phyloP scores from a whole-genome alignment of 225 moss, liverwort and hornwort species.

The Ulota crispa region DNA sequence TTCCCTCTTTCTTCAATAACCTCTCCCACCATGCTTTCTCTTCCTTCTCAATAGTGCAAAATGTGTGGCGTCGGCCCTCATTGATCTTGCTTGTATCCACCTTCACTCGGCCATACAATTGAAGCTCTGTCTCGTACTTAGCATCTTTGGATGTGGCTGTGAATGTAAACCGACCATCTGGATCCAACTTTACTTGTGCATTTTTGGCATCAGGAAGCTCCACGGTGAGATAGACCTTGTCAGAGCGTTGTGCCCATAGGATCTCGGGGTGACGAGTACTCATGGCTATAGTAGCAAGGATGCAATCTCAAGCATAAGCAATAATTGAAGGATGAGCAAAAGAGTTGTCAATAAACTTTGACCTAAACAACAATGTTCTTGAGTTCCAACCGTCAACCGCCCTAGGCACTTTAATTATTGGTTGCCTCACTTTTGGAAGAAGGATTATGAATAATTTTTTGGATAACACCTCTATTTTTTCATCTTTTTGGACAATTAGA shows the following conservation, averaged over 20 bases:
- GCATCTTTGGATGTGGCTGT: constrained; percentile 65
- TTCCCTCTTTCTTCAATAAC: constrained; percentile 76
- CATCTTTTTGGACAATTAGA: no score
- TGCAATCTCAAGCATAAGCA: background rate
- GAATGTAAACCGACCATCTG: constrained; percentile 77
- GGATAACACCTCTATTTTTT: no score
- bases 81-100: constrained; percentile 75
- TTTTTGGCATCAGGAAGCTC: constrained; percentile 85
- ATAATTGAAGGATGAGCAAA: background rate
- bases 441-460: no score
- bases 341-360: background rate
- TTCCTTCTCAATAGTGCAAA: constrained; percentile 70
- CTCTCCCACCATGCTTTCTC: constrained; percentile 91
- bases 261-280: constrained; percentile 83
- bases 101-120: constrained; percentile 62
- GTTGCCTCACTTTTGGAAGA: no score
- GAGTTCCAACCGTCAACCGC: background rate
- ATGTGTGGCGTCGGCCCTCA: constrained; percentile 73
- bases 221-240: constrained; percentile 81
- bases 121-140: constrained; percentile 69
- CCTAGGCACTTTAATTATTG: background rate
- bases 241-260: constrained; percentile 89
- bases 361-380: background rate
- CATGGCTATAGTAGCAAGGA: constrained; percentile 14
- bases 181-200: constrained; percentile 76